Conservation (phyloP, 495 filamentous ascomycete genomes). For the Penicillium bovifimosum region DNA sequence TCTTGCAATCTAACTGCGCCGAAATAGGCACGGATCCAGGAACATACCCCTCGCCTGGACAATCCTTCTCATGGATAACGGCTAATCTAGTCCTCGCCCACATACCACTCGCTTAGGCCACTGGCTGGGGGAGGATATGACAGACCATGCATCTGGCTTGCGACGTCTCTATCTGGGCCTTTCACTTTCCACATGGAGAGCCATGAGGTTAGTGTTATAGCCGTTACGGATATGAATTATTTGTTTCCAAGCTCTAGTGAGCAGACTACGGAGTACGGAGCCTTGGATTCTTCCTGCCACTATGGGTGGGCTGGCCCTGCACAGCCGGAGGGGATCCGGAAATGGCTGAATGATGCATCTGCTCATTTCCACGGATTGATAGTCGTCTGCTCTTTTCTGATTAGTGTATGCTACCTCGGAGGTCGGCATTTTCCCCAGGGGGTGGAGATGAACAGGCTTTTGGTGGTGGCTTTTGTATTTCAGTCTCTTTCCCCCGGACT, state of each 20-base stretch:
- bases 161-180: background rate
- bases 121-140: background rate
- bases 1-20: constrained; percentile 10
- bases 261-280: background rate
- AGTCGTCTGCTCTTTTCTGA: constrained; percentile 2
- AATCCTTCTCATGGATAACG: background rate
- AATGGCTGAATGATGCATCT: background rate
- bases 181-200: background rate
- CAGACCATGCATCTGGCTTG: background rate
- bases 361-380: constrained; percentile 5
- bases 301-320: background rate
- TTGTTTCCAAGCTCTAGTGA: background rate
- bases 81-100: background rate
- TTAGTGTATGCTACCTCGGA: constrained; percentile 5
- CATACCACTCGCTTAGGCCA: constrained; percentile 1
- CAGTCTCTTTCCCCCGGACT: background rate
- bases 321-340: background rate
- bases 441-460: background rate
- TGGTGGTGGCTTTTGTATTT: background rate
- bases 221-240: background rate
- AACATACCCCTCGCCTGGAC: background rate
- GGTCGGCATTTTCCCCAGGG: constrained; percentile 4
- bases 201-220: background rate
- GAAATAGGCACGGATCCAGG: constrained; percentile 1
- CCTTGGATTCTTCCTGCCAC: background rate